These are phyloP conservation scores for Phytopythium cucurbitacearum DNA, from an alignment of 352 stramenopile genomes.

Conservation along the genomic window DNA sequence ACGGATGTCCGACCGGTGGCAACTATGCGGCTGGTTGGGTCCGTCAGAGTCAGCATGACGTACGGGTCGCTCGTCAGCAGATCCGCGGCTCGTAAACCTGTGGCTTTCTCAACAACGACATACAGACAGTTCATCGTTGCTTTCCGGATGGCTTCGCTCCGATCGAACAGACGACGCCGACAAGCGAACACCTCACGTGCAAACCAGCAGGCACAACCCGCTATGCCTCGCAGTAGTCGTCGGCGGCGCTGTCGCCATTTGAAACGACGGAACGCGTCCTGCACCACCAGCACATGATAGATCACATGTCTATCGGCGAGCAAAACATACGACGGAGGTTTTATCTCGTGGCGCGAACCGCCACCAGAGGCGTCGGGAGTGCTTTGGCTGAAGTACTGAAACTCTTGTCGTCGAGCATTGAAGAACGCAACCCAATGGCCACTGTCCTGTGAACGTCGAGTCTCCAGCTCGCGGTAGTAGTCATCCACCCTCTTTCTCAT, in stretches of 20 bases:
- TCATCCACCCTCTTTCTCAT: constrained; percentile 29
- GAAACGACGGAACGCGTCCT: constrained; percentile 54
- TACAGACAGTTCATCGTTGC: constrained; percentile 48
- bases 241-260: constrained; percentile 13
- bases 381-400: constrained; percentile 55
- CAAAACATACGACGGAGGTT: constrained; percentile 46
- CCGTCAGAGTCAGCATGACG: constrained; percentile 30
- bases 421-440: constrained; percentile 55
- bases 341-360: constrained; percentile 8
- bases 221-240: constrained; percentile 24
- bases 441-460: constrained; percentile 23
- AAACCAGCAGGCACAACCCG: constrained; percentile 23
- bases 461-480: constrained; percentile 13
- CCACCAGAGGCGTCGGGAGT: constrained; percentile 9
- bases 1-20: constrained; percentile 47
- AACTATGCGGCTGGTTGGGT: constrained; percentile 19
- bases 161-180: constrained; percentile 15
- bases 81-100: constrained; percentile 45
- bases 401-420: constrained; percentile 41
- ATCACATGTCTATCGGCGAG: constrained; percentile 45
- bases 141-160: constrained; percentile 23
- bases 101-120: constrained; percentile 46
- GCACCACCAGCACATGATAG: constrained; percentile 64
- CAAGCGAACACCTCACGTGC: constrained; percentile 19
- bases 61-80: constrained; percentile 64